phyloP scores from a whole-genome alignment of 73 alveolate genomes.

The Uronychia setigera region DNA sequence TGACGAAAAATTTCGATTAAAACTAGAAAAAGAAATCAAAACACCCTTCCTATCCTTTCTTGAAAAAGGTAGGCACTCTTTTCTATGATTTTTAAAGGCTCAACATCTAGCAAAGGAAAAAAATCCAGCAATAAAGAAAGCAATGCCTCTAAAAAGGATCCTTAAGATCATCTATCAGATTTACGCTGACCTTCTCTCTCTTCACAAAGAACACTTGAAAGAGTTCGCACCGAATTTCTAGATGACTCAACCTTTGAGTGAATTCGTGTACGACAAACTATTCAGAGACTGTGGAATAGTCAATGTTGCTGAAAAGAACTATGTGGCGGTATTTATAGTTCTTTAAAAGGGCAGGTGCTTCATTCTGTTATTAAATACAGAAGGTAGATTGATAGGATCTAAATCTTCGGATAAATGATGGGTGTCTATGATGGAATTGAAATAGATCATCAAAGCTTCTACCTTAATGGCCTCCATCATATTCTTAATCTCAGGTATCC shows the following conservation, averaged over 20 bases:
- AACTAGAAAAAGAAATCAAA: background rate
- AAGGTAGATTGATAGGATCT: background rate
- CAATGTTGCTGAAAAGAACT: background rate
- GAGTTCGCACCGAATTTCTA: background rate
- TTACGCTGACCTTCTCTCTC: background rate
- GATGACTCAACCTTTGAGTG: background rate
- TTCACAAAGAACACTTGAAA: background rate
- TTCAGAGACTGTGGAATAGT: background rate
- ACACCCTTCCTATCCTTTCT: background rate
- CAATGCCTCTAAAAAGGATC: background rate
- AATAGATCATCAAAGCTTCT: background rate
- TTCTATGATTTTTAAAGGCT: background rate
- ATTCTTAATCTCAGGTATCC: background rate
- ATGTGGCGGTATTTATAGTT: too few species aligned
- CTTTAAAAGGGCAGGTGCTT: too few species aligned
- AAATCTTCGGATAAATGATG: background rate
- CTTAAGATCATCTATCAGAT: background rate
- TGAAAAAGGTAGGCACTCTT: background rate
- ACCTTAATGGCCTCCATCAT: background rate
- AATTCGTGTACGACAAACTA: background rate
- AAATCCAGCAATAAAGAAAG: background rate
- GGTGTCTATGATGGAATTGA: background rate
- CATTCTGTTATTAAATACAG: background rate
- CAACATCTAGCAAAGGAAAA: background rate
- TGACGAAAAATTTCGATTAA: background rate